phyloP scores from a whole-genome alignment of 768 basidiomycete genomes.

The Suillus hirtellus region DNA sequence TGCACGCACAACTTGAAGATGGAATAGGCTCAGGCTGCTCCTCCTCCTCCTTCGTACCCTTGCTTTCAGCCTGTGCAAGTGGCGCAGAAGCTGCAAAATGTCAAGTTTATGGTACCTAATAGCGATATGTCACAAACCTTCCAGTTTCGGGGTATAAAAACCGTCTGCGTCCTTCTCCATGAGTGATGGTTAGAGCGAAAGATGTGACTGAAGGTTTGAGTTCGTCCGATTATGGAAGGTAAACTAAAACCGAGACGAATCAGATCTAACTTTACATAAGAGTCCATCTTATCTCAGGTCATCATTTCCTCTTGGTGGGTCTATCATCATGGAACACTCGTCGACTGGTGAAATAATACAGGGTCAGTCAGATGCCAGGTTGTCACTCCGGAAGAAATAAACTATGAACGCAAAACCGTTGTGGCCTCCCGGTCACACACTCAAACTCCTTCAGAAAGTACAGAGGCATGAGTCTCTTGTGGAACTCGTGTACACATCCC shows the following conservation, averaged over 20 bases:
- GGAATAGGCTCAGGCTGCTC: conserved; percentile 15
- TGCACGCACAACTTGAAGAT: conserved; percentile 23
- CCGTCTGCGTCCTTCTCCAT: conserved; percentile 82
- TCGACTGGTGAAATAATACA: not conserved
- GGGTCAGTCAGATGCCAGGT: not conserved
- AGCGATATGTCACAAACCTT: conserved; percentile 36
- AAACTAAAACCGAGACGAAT: not conserved
- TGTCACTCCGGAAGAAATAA: not conserved
- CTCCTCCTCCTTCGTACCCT: conserved; percentile 24
- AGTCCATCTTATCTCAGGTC: not conserved
- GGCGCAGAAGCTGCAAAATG: conserved; percentile 20
- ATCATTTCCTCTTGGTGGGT: not conserved
- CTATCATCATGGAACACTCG: not conserved
- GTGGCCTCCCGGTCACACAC: conserved; percentile 20
- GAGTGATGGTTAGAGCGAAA: conserved; percentile 17
- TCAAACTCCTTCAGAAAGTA: conserved; percentile 31
- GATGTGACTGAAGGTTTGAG: not conserved
- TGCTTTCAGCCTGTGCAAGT: conserved; percentile 29
- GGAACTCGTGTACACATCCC: conserved; percentile 63
- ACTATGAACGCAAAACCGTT: conserved; percentile 6
- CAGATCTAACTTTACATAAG: not conserved
- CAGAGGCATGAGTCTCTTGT: conserved; percentile 47
- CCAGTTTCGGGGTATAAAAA: conserved; percentile 60
- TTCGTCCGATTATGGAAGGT: conserved; percentile 12
- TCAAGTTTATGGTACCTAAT: not conserved